Percentiles rank a stretch among this genome's conserved stretches.
Evolutionary conservation across 192 early-diverging fungal species (phyloP).

Genomic region (Entophlyctis luteolus): DNA sequence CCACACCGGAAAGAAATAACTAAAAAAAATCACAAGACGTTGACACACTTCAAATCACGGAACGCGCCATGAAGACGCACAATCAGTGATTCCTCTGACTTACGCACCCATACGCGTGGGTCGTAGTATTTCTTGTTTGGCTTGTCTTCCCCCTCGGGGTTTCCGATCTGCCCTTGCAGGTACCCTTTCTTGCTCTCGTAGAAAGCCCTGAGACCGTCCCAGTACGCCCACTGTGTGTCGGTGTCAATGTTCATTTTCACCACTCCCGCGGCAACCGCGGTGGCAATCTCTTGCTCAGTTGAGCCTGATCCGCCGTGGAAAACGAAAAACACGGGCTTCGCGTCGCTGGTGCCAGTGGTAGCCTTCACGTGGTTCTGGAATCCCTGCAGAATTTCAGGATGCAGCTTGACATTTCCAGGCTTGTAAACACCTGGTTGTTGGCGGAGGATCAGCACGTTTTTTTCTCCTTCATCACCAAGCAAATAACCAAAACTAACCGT

Average conservation of each 20-base stretch:
- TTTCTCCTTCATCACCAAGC: no score
- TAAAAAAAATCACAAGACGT: conserved; percentile 32
- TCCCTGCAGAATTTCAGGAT: conserved; percentile 87
- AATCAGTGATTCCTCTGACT: conserved; percentile 84
- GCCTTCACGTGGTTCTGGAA: conserved; percentile 80
- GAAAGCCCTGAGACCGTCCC: conserved; percentile 79
- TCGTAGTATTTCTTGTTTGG: conserved; percentile 99
- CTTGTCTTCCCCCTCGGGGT: conserved; percentile 91
- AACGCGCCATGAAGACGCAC: conserved; percentile 78
- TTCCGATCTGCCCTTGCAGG: conserved; percentile 89
- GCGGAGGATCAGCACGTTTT: background rate
- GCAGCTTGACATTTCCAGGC: conserved; percentile 88
- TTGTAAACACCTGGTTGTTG: background rate
- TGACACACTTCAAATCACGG: conserved; percentile 59
- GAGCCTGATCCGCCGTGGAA: conserved; percentile 98
- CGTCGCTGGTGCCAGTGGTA: conserved; percentile 52
- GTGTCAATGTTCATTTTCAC: conserved; percentile 99
- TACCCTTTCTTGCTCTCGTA: conserved; percentile 85
- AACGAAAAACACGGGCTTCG: conserved; percentile 89
- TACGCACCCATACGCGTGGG: conserved; percentile 88
- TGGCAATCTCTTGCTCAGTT: conserved; percentile 71
- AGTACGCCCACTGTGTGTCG: conserved; percentile 97
- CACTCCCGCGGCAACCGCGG: conserved; percentile 77
- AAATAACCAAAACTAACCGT: no score
- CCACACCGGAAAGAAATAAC: no score